A percentile compares a stretch with the other conserved stretches of the same genome.
Conservation (phyloP, 768 basidiomycete genomes). For the Lactarius tabidus region DNA sequence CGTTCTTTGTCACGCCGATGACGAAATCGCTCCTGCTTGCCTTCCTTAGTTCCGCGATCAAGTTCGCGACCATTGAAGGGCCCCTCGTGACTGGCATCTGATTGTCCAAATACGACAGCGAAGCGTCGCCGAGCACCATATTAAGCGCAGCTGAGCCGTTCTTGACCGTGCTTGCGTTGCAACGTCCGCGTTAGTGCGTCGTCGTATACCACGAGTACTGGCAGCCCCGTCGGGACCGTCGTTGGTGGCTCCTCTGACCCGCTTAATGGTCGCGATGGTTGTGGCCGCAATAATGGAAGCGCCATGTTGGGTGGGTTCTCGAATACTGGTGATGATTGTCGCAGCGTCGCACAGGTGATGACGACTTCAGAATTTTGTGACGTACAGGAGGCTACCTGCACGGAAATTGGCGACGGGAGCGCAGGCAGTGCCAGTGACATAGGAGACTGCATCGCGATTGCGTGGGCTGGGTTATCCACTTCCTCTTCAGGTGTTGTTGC, state of each 20-base stretch:
- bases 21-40: conserved; percentile 70
- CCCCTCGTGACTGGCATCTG: conserved; percentile 85
- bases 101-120: conserved; percentile 57
- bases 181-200: conserved; percentile 77
- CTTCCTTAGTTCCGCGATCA: conserved; percentile 59
- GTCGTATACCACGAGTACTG: conserved; percentile 80
- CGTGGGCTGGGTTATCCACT: conserved; percentile 11
- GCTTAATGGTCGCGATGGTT: conserved; percentile 8
- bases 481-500: conserved; percentile 12
- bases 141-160: conserved; percentile 78
- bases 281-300: not conserved
- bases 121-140: conserved; percentile 53
- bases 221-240: conserved; percentile 47
- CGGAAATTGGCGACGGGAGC: not conserved
- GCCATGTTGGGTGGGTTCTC: not conserved
- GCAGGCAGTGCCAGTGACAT: not conserved
- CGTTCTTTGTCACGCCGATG: conserved; percentile 68
- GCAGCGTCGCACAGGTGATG: not conserved
- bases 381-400: conserved; percentile 1
- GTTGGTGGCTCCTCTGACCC: conserved; percentile 10
- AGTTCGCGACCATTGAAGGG: conserved; percentile 57
- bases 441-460: not conserved
- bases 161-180: conserved; percentile 71
- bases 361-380: not conserved
- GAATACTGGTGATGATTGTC: not conserved